Conservation (phyloP, 2,329 filamentous ascomycete species). For the Alternaria sp. region DNA sequence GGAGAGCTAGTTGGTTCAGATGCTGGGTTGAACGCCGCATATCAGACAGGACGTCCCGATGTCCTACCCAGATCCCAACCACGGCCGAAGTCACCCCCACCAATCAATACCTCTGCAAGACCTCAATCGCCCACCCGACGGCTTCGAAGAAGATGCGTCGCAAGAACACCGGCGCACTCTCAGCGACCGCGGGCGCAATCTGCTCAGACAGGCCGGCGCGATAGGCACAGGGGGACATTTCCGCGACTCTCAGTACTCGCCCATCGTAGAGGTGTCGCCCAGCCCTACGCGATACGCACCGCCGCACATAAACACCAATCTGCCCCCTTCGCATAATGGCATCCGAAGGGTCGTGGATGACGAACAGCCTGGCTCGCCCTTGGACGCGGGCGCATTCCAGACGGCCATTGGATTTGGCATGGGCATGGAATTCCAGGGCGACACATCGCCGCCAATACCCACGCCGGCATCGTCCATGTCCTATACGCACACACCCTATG, state of each 20-base stretch:
- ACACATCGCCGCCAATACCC: slow-evolving; percentile 37
- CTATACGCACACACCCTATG: slow-evolving; percentile 46
- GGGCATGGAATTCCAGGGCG: slow-evolving; percentile 55
- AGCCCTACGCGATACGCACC: slow-evolving; percentile 48
- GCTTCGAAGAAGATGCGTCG: slow-evolving; percentile 36
- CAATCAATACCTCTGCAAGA: slow-evolving; percentile 75
- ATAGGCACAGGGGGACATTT: slow-evolving; percentile 50
- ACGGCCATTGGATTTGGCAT: slow-evolving; percentile 55
- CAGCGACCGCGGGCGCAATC: slow-evolving; percentile 56
- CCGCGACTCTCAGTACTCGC: slow-evolving; percentile 56
- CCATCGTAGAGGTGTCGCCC: slow-evolving; percentile 60
- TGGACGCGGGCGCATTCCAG: slow-evolving; percentile 57
- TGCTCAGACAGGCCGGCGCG: slow-evolving; percentile 53
- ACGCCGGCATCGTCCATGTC: slow-evolving; percentile 55
- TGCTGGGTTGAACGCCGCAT: slow-evolving; percentile 34
- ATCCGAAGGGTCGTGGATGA: slow-evolving; percentile 46
- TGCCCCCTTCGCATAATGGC: slow-evolving; percentile 36
- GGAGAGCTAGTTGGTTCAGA: slow-evolving; percentile 36
- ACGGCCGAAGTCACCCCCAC: slow-evolving; percentile 56
- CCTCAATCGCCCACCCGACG: slow-evolving; percentile 50
- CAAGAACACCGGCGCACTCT: slow-evolving; percentile 52
- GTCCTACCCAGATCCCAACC: slow-evolving; percentile 57
- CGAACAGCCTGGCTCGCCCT: slow-evolving; percentile 47
- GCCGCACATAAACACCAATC: slow-evolving; percentile 46
- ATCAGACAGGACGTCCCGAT: slow-evolving; percentile 47